These are phyloP conservation scores for Saccharomycopsis fibuligera DNA, from an alignment of 805 yeast genomes.

Conservation along the genomic window DNA sequence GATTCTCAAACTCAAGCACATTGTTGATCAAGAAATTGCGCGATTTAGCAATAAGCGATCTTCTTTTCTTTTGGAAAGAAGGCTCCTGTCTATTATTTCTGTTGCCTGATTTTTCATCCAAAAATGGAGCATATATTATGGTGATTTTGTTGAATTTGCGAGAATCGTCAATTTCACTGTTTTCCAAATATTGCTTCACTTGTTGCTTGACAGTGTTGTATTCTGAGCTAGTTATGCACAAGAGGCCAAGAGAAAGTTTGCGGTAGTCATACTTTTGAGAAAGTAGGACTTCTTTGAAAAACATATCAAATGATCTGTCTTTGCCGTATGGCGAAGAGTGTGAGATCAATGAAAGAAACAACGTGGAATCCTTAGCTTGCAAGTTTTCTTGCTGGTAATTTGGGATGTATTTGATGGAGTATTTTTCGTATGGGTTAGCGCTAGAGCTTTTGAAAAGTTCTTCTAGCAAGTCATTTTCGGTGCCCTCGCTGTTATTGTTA, in stretches of 20 bases:
- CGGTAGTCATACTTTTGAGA: slow-evolving; percentile 26
- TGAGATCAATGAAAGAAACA: slow-evolving; percentile 14
- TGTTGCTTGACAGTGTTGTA: slow-evolving; percentile 3
- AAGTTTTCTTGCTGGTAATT: slow-evolving; percentile 1
- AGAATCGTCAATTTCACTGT: slow-evolving; percentile 15
- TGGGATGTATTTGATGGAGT: slow-evolving; percentile 4
- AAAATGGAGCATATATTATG: slow-evolving; percentile 19
- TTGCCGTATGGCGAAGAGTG: slow-evolving; percentile 32
- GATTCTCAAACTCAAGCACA: slow-evolving; percentile 26
- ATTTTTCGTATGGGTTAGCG: slow-evolving; percentile 2
- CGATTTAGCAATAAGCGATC: slow-evolving; percentile 27
- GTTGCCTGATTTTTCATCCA: slow-evolving; percentile 1
- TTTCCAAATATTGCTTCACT: slow-evolving; percentile 11
- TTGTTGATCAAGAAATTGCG: slow-evolving; percentile 27
- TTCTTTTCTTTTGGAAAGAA: slow-evolving; percentile 25
- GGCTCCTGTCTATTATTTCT: slow-evolving; percentile 18
- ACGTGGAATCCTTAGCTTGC: slow-evolving; percentile 1
- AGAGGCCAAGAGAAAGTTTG: slow-evolving; percentile 24
- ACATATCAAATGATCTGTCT: slow-evolving; percentile 30
- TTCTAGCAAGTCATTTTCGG: neutral
- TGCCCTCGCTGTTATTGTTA: neutral
- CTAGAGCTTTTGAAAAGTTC: slow-evolving; percentile 3
- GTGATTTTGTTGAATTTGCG: slow-evolving; percentile 16
- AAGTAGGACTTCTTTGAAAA: slow-evolving; percentile 27
- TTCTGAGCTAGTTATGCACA: slow-evolving; percentile 16